Evolutionary conservation across 768 basidiomycete species (phyloP).

Genomic region (Boletus eberwhitei): DNA sequence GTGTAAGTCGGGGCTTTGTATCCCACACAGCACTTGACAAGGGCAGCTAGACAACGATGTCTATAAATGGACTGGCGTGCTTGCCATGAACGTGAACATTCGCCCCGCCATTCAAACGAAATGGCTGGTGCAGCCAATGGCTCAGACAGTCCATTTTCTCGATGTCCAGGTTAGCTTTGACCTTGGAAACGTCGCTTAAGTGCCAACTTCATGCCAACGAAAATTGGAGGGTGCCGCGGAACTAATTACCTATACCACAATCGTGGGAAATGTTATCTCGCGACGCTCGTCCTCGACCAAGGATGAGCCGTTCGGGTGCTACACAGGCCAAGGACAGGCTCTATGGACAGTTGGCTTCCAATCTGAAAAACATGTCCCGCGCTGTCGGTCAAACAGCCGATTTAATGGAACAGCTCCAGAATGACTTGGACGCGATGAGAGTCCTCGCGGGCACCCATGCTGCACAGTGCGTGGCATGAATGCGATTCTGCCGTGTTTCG

Average conservation of each 20-base stretch:
- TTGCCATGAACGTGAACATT: not conserved
- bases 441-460: constrained; percentile 76
- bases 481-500: not conserved
- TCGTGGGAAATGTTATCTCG: constrained; percentile 14
- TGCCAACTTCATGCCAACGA: not conserved
- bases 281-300: not conserved
- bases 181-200: constrained; percentile 5
- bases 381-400: constrained; percentile 72
- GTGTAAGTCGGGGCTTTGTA: not conserved
- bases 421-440: constrained; percentile 75
- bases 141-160: not conserved
- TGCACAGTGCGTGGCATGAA: constrained; percentile 58
- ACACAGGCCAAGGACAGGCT: constrained; percentile 79
- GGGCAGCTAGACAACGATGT: not conserved
- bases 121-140: not conserved
- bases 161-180: not conserved
- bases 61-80: constrained; percentile 18
- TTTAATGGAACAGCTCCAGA: constrained; percentile 71
- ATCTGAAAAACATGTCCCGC: constrained; percentile 62
- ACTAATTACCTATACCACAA: not conserved
- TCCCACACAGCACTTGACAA: constrained; percentile 9
- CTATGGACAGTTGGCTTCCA: constrained; percentile 71
- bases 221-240: not conserved
- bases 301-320: constrained; percentile 42
- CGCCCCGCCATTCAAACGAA: not conserved